A percentile compares a stretch with the other conserved stretches of the same genome.
phyloP scores from a whole-genome alignment of 495 filamentous ascomycete genomes.

The Neurospora africana region DNA sequence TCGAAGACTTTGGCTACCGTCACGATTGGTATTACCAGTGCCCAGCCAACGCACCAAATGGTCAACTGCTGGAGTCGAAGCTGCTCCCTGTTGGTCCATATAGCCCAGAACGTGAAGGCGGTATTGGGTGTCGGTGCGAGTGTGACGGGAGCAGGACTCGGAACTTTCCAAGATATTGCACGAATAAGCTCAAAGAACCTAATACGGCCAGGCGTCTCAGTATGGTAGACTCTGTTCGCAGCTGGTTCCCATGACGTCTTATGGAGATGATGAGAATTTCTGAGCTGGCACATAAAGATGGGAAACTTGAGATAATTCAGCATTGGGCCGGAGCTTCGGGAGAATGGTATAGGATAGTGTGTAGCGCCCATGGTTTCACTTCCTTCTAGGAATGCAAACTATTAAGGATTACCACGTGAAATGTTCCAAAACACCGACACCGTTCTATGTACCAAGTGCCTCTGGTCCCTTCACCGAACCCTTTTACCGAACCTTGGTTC shows the following conservation, averaged over 20 bases:
- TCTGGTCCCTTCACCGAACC: background rate
- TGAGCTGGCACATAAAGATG: background rate
- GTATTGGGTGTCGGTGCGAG: conserved; percentile 35
- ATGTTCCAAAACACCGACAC: background rate
- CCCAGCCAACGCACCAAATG: conserved; percentile 32
- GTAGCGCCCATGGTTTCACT: background rate
- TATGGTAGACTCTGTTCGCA: conserved; percentile 13
- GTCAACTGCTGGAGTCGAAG: conserved; percentile 27
- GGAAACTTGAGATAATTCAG: background rate
- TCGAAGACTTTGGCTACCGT: conserved; percentile 42
- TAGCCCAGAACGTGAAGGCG: conserved; percentile 24
- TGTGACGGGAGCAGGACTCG: conserved; percentile 27
- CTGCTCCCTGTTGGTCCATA: conserved; percentile 17
- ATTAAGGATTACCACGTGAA: too few relatives aligned
- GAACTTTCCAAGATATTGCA: conserved; percentile 26
- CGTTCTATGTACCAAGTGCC: background rate
- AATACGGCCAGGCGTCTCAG: conserved; percentile 20
- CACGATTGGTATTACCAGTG: conserved; percentile 40
- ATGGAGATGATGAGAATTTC: background rate
- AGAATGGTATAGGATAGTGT: background rate
- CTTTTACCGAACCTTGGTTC: background rate
- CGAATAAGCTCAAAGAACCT: conserved; percentile 27
- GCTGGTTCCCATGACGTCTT: conserved; percentile 1
- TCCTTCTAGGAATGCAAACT: background rate
- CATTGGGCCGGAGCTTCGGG: background rate